Percentiles rank a stretch among this genome's conserved stretches.
These are phyloP conservation scores for Dalbergia cochinchinensis DNA, from an alignment of 306 rosid species.

Conservation along the genomic window DNA sequence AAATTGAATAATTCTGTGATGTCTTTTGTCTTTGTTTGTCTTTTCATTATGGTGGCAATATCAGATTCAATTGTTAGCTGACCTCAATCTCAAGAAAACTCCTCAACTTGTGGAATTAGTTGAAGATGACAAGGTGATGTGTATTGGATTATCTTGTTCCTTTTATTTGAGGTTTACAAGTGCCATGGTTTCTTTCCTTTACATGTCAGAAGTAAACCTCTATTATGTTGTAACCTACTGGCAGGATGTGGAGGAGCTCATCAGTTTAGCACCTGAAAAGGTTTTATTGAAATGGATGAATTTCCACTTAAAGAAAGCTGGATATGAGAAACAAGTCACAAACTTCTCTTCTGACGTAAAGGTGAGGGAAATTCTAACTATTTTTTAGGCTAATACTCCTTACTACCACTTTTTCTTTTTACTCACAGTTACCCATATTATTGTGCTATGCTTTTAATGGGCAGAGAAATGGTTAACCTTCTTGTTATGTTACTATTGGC, in stretches of 20 bases:
- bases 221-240: constrained; percentile 29
- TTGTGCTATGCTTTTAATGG: neutral
- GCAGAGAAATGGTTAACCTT: constrained; percentile 36
- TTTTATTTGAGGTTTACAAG: constrained; percentile 25
- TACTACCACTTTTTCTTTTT: constrained; percentile 17
- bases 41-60: constrained; percentile 50
- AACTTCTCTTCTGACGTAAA: constrained; percentile 95
- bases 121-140: constrained; percentile 87
- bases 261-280: constrained; percentile 93
- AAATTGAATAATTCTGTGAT: constrained; percentile 20
- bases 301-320: constrained; percentile 93
- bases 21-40: constrained; percentile 34
- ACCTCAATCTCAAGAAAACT: constrained; percentile 97
- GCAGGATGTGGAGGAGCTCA: constrained; percentile 99
- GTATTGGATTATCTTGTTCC: constrained; percentile 37
- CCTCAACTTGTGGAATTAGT: constrained; percentile 97
- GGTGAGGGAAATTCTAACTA: constrained; percentile 59
- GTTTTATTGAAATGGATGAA: constrained; percentile 99
- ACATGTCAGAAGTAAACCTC: neutral
- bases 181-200: constrained; percentile 31
- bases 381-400: constrained; percentile 27
- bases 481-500: constrained; percentile 34
- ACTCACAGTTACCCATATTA: constrained; percentile 19
- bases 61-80: constrained; percentile 96
- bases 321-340: constrained; percentile 93